These are phyloP conservation scores for Calycina herbarum DNA, from an alignment of 2,329 filamentous ascomycete species.

Conservation along the genomic window DNA sequence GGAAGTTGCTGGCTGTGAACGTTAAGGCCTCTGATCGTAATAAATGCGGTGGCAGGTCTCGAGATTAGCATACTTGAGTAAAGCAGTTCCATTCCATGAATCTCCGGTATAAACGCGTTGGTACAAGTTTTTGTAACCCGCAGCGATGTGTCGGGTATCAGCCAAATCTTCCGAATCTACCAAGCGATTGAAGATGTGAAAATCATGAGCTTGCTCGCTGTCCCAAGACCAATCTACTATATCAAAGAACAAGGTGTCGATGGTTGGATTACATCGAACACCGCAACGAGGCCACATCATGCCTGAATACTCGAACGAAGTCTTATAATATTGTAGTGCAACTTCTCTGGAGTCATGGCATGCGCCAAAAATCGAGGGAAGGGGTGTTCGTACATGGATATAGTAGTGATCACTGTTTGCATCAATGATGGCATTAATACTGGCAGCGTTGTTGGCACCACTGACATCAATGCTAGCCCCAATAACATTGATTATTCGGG, in stretches of 20 bases:
- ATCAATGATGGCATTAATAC: neutral
- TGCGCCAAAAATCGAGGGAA: neutral
- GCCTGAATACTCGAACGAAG: neutral
- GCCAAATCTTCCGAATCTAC: too few species aligned
- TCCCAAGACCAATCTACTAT: too few species aligned
- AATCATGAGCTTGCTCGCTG: too few species aligned
- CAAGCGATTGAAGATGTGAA: too few species aligned
- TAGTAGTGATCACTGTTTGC: too few species aligned
- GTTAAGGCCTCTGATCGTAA: neutral
- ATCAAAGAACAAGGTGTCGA: neutral
- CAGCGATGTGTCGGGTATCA: neutral
- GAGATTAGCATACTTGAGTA: neutral
- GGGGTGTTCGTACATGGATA: conserved; percentile 6
- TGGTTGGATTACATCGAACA: neutral
- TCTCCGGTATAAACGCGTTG: neutral
- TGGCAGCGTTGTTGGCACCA: neutral
- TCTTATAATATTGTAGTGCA: conserved; percentile 6
- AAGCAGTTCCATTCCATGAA: neutral
- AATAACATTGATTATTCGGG: neutral
- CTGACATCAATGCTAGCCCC: neutral
- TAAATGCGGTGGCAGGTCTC: neutral
- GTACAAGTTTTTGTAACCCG: too few species aligned
- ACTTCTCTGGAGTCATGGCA: neutral
- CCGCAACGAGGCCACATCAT: too few species aligned
- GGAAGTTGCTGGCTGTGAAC: neutral